Conservation (phyloP, 139 green algal genomes). For the Ulvella scutata region DNA sequence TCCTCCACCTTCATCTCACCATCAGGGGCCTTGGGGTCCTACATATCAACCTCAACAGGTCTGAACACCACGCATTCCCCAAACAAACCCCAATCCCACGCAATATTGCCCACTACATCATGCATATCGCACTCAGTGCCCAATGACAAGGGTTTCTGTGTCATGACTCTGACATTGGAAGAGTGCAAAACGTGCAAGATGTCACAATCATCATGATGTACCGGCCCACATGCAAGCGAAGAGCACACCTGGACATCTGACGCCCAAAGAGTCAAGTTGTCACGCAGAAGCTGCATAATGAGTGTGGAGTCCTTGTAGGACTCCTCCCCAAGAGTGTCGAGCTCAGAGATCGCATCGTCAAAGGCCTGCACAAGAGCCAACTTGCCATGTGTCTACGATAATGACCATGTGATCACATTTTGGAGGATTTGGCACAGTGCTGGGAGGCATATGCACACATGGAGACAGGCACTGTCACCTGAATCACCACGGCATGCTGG, state of each 20-base stretch:
- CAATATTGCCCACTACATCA: not conserved
- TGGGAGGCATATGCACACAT: too few species aligned
- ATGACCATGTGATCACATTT: too few species aligned
- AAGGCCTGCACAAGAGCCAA: conserved; percentile 59
- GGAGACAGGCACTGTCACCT: too few species aligned
- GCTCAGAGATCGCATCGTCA: conserved; percentile 95
- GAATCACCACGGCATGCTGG: not conserved
- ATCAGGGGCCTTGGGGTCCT: not conserved
- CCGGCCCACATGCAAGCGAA: not conserved
- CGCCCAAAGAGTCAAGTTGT: conserved; percentile 99
- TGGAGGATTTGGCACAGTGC: too few species aligned
- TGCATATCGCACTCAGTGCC: too few species aligned
- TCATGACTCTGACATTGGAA: too few species aligned
- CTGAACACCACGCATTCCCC: not conserved
- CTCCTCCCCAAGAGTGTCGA: conserved; percentile 95
- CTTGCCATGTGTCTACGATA: too few species aligned
- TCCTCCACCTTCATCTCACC: conserved; percentile 24
- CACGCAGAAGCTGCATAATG: conserved; percentile 98
- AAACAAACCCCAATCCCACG: not conserved
- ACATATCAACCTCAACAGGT: not conserved
- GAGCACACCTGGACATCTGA: conserved; percentile 81
- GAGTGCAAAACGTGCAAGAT: too few species aligned
- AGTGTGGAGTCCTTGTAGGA: conserved; percentile 98
- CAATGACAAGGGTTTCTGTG: too few species aligned
- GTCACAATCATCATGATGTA: not conserved